Percentiles rank a stretch among this genome's conserved stretches.
Conservation (phyloP, 208 protist genomes). For the Leishmania turanica region DNA sequence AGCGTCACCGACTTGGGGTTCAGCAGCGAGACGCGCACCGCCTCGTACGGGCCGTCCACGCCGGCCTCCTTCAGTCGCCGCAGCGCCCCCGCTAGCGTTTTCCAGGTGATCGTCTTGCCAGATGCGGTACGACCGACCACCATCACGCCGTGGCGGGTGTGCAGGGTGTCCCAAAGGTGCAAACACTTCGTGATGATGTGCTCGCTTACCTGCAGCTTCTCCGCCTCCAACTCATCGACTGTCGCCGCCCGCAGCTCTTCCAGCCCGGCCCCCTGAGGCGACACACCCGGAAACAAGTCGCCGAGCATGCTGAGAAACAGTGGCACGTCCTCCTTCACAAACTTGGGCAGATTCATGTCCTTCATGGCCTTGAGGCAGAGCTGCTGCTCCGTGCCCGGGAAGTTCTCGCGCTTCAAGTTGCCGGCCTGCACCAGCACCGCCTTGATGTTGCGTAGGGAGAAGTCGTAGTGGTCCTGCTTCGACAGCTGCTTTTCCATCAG, state of each 20-base stretch:
- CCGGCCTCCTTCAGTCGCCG: slow-evolving; percentile 76
- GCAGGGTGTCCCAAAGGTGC: slow-evolving; percentile 97
- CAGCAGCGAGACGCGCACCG: slow-evolving; percentile 89
- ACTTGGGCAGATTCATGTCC: slow-evolving; percentile 98
- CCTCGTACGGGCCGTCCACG: slow-evolving; percentile 87
- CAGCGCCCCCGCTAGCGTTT: slow-evolving; percentile 86
- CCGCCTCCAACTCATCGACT: slow-evolving; percentile 67
- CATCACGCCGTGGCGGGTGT: slow-evolving; percentile 98
- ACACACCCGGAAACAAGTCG: slow-evolving; percentile 97
- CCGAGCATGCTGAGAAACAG: slow-evolving; percentile 96
- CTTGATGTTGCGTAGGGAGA: slow-evolving; percentile 98
- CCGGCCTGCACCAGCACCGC: slow-evolving; percentile 96
- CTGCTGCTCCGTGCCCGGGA: slow-evolving; percentile 93
- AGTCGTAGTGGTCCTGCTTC: slow-evolving; percentile 99
- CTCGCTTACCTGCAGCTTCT: slow-evolving; percentile 76
- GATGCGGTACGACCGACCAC: slow-evolving; percentile 95
- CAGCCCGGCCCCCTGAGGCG: slow-evolving; percentile 75
- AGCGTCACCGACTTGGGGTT: slow-evolving; percentile 98
- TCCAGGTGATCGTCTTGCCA: slow-evolving; percentile 97
- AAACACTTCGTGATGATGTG: slow-evolving; percentile 94
- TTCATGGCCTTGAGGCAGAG: slow-evolving; percentile 96
- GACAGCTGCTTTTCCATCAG: slow-evolving; percentile 97
- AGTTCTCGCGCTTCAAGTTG: slow-evolving; percentile 92
- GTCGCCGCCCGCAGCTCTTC: slow-evolving; percentile 88
- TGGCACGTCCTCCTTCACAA: slow-evolving; percentile 96